Conservation (phyloP, 257 asterid genomes). For the Solanum megistacrolobum region DNA sequence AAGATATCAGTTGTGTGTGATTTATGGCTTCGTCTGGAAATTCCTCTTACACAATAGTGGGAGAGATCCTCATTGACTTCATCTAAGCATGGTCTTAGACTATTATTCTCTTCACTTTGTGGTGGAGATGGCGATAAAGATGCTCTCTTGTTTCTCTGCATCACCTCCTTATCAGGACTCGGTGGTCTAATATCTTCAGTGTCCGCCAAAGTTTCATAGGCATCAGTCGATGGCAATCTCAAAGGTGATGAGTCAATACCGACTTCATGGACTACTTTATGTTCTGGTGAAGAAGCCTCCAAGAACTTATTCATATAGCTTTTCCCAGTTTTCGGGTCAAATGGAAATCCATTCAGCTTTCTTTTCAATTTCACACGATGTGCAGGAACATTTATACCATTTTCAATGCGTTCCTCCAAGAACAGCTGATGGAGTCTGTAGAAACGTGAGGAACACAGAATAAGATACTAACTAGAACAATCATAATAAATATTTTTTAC, state of each 20-base stretch:
- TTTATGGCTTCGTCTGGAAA: conserved; percentile 19
- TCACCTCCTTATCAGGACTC: conserved; percentile 34
- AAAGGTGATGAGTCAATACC: conserved; percentile 26
- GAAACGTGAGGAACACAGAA: conserved; percentile 7
- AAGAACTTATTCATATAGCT: conserved; percentile 81
- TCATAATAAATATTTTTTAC: background rate
- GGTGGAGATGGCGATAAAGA: conserved; percentile 23
- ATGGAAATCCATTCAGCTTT: conserved; percentile 75
- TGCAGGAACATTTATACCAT: conserved; percentile 38
- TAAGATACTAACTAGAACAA: background rate
- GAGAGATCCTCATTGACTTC: conserved; percentile 21
- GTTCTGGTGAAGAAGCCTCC: conserved; percentile 58
- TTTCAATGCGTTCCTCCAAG: conserved; percentile 64
- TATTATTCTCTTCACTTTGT: conserved; percentile 18
- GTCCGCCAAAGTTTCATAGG: conserved; percentile 26
- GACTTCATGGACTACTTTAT: conserved; percentile 50
- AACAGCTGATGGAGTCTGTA: conserved; percentile 86
- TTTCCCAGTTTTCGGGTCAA: conserved; percentile 53
- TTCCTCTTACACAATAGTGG: conserved; percentile 17
- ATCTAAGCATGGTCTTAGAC: conserved; percentile 13
- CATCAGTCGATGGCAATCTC: conserved; percentile 22
- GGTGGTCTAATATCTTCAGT: conserved; percentile 27
- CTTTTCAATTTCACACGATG: conserved; percentile 65
- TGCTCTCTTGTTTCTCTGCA: conserved; percentile 25
- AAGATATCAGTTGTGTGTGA: conserved; percentile 23